phyloP scores from a whole-genome alignment of 768 basidiomycete genomes.

The Clitopilus passeckerianus region DNA sequence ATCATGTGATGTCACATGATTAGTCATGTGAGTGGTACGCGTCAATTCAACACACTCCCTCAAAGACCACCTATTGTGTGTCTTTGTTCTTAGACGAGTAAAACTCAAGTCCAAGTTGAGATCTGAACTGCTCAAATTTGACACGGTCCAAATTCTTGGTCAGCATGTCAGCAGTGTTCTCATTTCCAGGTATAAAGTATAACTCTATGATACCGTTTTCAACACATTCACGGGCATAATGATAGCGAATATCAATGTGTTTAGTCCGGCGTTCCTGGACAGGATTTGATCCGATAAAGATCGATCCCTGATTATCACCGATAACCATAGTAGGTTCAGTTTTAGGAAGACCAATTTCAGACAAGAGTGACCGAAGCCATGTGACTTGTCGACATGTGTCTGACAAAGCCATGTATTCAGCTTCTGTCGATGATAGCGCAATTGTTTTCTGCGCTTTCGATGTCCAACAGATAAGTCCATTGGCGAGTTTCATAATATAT shows the following conservation, averaged over 20 bases:
- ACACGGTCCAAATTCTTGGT: not conserved
- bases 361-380: constrained; percentile 21
- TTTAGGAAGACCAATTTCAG: constrained; percentile 14
- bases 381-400: constrained; percentile 17
- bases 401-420: constrained; percentile 28
- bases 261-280: constrained; percentile 4
- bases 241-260: constrained; percentile 9
- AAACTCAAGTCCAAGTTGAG: too few relatives aligned
- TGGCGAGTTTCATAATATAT: constrained; percentile 23
- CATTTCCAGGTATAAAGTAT: not conserved
- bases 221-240: constrained; percentile 6
- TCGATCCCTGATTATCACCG: constrained; percentile 18
- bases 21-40: too few relatives aligned
- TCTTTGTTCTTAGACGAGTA: too few relatives aligned
- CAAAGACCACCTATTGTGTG: too few relatives aligned
- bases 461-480: constrained; percentile 27
- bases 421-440: constrained; percentile 28
- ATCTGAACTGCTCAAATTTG: too few relatives aligned
- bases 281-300: constrained; percentile 5
- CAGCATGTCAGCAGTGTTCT: constrained; percentile 9
- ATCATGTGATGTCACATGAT: too few relatives aligned
- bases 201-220: constrained; percentile 1
- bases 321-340: constrained; percentile 7
- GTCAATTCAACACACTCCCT: too few relatives aligned
- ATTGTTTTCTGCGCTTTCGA: constrained; percentile 26